Evolutionary conservation across 805 yeast genomes (phyloP).

Genomic region (Hanseniaspora thailandica): DNA sequence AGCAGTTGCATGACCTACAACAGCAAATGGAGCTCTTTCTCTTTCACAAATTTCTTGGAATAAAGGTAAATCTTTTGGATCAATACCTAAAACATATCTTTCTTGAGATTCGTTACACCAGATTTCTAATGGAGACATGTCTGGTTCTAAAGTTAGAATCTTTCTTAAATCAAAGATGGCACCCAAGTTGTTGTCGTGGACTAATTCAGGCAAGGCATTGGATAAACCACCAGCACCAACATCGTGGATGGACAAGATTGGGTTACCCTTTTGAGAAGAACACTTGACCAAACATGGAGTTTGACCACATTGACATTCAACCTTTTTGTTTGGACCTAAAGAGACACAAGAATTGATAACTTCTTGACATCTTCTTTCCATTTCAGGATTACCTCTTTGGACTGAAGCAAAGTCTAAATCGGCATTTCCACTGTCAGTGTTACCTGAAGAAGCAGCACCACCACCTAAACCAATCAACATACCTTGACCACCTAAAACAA

Average conservation of each 20-base stretch:
- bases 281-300: background rate
- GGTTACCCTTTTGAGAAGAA: conserved; percentile 31
- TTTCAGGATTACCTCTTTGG: conserved; percentile 98
- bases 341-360: conserved; percentile 91
- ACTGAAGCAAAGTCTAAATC: conserved; percentile 96
- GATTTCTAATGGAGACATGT: conserved; percentile 98
- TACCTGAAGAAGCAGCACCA: conserved; percentile 95
- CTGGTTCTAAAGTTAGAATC: conserved; percentile 82
- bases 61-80: conserved; percentile 57
- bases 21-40: conserved; percentile 93
- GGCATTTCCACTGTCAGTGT: conserved; percentile 95
- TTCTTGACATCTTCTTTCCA: conserved; percentile 98
- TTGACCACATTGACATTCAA: background rate
- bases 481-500: conserved; percentile 93
- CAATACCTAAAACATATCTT: conserved; percentile 88
- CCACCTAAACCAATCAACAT: conserved; percentile 99
- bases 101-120: conserved; percentile 99
- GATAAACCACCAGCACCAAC: conserved; percentile 99
- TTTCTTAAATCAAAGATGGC: conserved; percentile 86
- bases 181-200: conserved; percentile 92
- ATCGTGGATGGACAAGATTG: conserved; percentile 92
- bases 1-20: conserved; percentile 85
- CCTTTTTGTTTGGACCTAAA: conserved; percentile 41
- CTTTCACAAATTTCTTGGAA: conserved; percentile 78
- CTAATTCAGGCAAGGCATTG: conserved; percentile 93